These are phyloP conservation scores for Chrysanthemum makinoi DNA, from an alignment of 129 eudicot species.

Conservation along the genomic window DNA sequence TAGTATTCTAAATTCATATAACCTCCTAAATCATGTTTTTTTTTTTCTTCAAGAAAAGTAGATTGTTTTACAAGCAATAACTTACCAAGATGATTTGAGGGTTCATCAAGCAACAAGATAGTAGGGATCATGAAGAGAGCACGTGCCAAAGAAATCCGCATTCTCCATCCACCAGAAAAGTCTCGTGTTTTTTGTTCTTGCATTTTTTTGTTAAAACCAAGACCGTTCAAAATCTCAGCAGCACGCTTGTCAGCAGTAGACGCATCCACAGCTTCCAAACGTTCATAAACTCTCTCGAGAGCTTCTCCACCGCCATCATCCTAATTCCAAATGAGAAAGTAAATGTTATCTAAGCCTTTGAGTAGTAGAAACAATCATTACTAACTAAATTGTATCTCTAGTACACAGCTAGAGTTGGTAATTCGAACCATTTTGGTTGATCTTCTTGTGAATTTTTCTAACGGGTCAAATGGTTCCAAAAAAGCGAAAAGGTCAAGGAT, in stretches of 20 bases:
- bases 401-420: too few relatives aligned
- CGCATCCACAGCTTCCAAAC: constrained; percentile 90
- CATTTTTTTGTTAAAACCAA: constrained; percentile 79
- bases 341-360: not conserved
- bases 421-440: too few relatives aligned
- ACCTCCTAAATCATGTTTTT: not conserved
- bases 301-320: constrained; percentile 94
- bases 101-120: constrained; percentile 87
- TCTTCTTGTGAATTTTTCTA: too few relatives aligned
- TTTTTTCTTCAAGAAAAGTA: not conserved
- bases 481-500: too few relatives aligned
- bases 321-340: constrained; percentile 27
- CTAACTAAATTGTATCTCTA: too few relatives aligned
- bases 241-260: constrained; percentile 96
- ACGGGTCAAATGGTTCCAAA: too few relatives aligned
- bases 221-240: constrained; percentile 88
- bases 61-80: not conserved
- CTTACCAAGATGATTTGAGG: constrained; percentile 95
- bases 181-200: constrained; percentile 89
- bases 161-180: constrained; percentile 99
- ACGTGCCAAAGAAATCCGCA: constrained; percentile 95
- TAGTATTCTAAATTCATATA: not conserved
- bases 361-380: not conserved
- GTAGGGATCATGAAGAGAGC: constrained; percentile 97
- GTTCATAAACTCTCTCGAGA: constrained; percentile 85